Base-by-base conservation (phyloP, 2,329 filamentous ascomycete genomes). In the Ilyonectria mors-panacis region DNA sequence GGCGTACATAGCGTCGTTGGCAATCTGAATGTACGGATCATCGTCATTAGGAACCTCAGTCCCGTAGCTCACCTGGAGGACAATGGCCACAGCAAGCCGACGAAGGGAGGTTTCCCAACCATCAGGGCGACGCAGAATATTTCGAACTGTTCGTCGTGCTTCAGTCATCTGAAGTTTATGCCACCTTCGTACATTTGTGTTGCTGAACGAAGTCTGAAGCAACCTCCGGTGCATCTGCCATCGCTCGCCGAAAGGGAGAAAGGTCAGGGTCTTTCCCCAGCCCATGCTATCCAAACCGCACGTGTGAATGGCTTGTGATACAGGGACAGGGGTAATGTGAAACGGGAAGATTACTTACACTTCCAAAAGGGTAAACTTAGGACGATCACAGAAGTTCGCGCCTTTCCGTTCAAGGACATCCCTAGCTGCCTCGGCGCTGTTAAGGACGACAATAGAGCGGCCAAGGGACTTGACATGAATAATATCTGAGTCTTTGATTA, bases 231-330 rank as follows among this genome's bases (percentile, higher is more conserved):
- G 84, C 66, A 82, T 73, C 50, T 79, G 78, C 76, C 84, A 85
- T 56, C 73, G 75, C 33, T 78, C 73, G 3, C 81, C 81, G 75
- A 80, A 84, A 44, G 78, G 80, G 4, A 85, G 77, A 67, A 85
- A 85, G 12, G 84, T 85, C 65, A 85, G 70, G 6, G 84, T 85
- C 58, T 79, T 80, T 19, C 81, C 78, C 84, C 84, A 86, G 13
- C 83, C 83, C 81, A 84, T 83, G 13, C 76, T 78, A 23, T 30
- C 8, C n/a, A 33, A 30, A 17, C 21, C 39, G 21, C 21, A 10
- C 45, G 19, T 59, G 61, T 66, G 17, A 59, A 60, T 28, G 21
- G 15, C 19, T 56, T 30, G 26, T 26, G 26, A 6, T 26, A 15
- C 19, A 10, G 17, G 4, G 37, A 23, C 12, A 33, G 23, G 12